Conservation (phyloP, 306 rosid species). For the Prinsepia uniflora region DNA sequence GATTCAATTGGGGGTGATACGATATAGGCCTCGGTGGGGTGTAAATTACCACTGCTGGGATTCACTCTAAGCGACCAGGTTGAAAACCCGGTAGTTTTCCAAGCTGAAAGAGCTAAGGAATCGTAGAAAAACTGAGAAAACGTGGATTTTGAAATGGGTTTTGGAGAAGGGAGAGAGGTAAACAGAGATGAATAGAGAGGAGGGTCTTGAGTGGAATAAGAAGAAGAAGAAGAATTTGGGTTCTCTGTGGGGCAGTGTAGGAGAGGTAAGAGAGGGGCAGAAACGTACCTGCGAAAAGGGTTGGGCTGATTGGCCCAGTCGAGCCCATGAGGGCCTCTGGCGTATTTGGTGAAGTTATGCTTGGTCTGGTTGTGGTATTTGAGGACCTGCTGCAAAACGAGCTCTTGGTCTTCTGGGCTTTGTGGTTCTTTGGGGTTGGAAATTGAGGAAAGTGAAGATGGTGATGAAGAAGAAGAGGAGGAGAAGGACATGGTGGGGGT, state of each 20-base stretch:
- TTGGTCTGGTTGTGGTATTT: conserved; percentile 76
- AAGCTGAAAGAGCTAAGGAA: conserved; percentile 83
- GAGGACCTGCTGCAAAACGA: conserved; percentile 42
- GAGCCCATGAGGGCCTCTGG: conserved; percentile 82
- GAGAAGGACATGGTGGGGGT: conserved; percentile 44
- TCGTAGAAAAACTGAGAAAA: conserved; percentile 71
- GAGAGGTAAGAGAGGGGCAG: conserved; percentile 70
- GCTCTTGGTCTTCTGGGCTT: conserved; percentile 37
- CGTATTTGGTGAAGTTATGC: conserved; percentile 59
- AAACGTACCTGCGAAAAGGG: conserved; percentile 77
- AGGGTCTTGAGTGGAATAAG: conserved; percentile 26
- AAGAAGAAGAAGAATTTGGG: not conserved
- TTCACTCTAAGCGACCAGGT: conserved; percentile 94
- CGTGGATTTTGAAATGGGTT: conserved; percentile 62
- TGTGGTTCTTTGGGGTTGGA: conserved; percentile 17
- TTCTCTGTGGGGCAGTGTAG: conserved; percentile 42
- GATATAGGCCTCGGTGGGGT: conserved; percentile 84
- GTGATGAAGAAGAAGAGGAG: conserved; percentile 32
- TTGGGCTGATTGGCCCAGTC: conserved; percentile 99
- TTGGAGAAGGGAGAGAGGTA: conserved; percentile 57
- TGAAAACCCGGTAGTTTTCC: conserved; percentile 64
- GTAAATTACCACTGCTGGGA: conserved; percentile 89
- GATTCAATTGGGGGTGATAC: conserved; percentile 51
- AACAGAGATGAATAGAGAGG: conserved; percentile 63
- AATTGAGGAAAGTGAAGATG: conserved; percentile 22